A percentile compares a stretch with the other conserved stretches of the same genome.
These are phyloP conservation scores for Cydonia oblonga DNA, from an alignment of 331 rosid species.

Conservation along the genomic window DNA sequence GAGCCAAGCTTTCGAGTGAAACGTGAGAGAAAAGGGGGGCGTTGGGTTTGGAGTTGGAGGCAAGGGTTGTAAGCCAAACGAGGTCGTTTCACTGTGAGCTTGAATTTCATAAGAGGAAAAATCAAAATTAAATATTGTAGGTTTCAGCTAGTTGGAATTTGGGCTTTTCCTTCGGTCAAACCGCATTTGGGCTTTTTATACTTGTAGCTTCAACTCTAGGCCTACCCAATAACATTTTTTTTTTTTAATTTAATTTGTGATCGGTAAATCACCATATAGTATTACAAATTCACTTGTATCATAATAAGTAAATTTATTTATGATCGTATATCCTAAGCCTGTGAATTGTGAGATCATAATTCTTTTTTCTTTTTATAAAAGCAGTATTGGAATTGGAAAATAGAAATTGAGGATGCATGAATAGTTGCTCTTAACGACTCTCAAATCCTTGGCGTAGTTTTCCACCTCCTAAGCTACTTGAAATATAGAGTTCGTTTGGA, in stretches of 20 bases:
- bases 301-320: too few relatives aligned
- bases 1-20: not conserved
- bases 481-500: too few relatives aligned
- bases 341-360: not conserved
- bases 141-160: not conserved
- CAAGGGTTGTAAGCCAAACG: not conserved
- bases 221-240: not conserved
- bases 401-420: not conserved
- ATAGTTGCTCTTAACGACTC: not conserved
- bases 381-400: not conserved
- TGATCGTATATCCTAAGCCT: too few relatives aligned
- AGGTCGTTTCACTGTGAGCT: not conserved
- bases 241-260: too few relatives aligned
- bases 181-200: not conserved
- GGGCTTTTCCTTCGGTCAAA: not conserved
- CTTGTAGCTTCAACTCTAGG: not conserved
- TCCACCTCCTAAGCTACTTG: too few relatives aligned
- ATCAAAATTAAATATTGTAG: not conserved
- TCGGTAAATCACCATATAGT: too few relatives aligned
- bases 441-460: not conserved
- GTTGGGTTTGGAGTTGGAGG: not conserved
- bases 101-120: not conserved
- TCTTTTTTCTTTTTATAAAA: too few relatives aligned
- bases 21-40: not conserved
- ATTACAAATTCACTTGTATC: too few relatives aligned